Evolutionary conservation across 1,139 yeast genomes (phyloP).

Genomic region (Saccharomyces hybrid): DNA sequence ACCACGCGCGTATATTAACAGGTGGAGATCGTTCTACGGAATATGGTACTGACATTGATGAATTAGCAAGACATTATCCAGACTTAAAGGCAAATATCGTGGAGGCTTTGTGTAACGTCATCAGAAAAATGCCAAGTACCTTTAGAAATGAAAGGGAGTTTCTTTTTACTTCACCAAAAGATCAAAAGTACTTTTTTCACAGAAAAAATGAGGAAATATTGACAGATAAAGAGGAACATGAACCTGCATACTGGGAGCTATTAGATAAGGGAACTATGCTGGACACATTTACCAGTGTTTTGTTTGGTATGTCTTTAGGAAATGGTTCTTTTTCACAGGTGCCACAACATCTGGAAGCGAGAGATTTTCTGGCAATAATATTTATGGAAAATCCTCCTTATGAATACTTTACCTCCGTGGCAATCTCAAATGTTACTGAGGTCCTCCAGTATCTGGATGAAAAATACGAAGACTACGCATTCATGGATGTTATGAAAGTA

Average conservation of each 20-base stretch:
- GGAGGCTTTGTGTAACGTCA: constrained; percentile 41
- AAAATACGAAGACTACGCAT: constrained; percentile 45
- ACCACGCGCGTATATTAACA: constrained; percentile 43
- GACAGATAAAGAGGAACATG: constrained; percentile 35
- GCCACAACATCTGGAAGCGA: constrained; percentile 37
- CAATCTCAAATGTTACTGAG: constrained; percentile 46
- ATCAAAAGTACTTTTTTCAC: constrained; percentile 38
- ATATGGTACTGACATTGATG: constrained; percentile 70
- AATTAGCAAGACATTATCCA: constrained; percentile 77
- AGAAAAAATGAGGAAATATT: constrained; percentile 35
- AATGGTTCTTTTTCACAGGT: constrained; percentile 40
- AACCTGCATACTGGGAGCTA: constrained; percentile 47
- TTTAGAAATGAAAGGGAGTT: constrained; percentile 34
- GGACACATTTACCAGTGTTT: constrained; percentile 29
- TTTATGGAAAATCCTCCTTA: constrained; percentile 46
- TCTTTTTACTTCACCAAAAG: constrained; percentile 37
- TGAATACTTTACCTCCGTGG: constrained; percentile 51
- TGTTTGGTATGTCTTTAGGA: constrained; percentile 30
- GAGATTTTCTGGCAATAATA: constrained; percentile 38
- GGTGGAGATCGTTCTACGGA: constrained; percentile 44
- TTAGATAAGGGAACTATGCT: constrained; percentile 24
- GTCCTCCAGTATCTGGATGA: constrained; percentile 51
- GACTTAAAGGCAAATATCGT: constrained; percentile 55
- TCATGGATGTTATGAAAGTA: constrained; percentile 30
- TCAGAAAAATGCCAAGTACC: constrained; percentile 43